Conservation (phyloP, 169 alveolate genomes). For the Plasmodium vivax region DNA sequence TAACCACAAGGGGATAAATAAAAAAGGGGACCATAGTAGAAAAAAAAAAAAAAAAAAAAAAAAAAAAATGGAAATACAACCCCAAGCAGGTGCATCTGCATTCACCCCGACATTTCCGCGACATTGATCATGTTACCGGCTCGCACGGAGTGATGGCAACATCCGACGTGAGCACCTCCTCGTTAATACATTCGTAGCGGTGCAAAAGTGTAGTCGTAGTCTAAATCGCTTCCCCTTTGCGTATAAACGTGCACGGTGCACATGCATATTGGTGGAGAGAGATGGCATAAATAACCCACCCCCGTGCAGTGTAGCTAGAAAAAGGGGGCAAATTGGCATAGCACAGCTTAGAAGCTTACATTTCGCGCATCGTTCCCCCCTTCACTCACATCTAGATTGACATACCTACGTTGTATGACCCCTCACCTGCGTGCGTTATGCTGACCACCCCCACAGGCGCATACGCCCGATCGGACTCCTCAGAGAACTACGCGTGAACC, state of each 20-base stretch:
- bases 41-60: no score
- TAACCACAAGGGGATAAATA: background rate
- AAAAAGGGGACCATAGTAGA: background rate
- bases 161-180: background rate
- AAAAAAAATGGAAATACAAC: background rate
- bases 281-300: background rate
- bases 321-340: background rate
- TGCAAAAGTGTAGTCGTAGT: background rate
- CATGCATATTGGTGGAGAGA: background rate
- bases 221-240: background rate
- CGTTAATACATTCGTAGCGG: background rate
- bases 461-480: background rate
- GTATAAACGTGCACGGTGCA: background rate
- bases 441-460: background rate
- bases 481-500: background rate
- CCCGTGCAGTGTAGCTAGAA: background rate
- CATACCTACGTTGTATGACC: background rate
- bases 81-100: background rate
- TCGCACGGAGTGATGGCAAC: background rate
- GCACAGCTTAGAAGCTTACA: background rate
- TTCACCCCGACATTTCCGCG: background rate
- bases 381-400: background rate
- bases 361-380: background rate
- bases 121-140: background rate
- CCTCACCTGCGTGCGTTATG: background rate